Base-by-base conservation (phyloP, 805 yeast genomes). In the Candida coleopterorum region DNA sequence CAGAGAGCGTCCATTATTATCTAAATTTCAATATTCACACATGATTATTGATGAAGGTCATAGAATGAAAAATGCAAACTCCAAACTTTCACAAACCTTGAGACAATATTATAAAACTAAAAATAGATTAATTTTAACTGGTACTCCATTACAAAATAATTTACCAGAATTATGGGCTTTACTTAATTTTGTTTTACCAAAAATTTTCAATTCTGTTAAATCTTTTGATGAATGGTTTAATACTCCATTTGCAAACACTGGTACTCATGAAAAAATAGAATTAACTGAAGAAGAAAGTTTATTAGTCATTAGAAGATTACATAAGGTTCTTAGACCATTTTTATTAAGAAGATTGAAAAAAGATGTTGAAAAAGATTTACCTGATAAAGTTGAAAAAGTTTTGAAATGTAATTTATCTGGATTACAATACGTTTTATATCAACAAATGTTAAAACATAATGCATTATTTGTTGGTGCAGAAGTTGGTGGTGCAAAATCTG, bases 41-140 rank as follows among this genome's bases (percentile, higher is more conserved):
- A 85, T 85, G 90, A 83, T 85, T 46, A 85, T 85, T 46, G 95
- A 85, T 68, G 95, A 85, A 69, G 95, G 95, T 58, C 95, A 85
- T 59, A 71, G 94, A 62, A 81, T 85, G 88, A 85, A 85, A 55
- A 85, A 85, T 53, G 70, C 88, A 2, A 75, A 75, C 39, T 82
- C 90, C 3, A 85, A 84, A 52, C 63, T 85, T 38, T 81, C 90
- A 0, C 67, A 67, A 37, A 84, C 93, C 0, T 75, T 85, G 47
- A 77, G 81, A 24, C 77, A 73, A 38, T 82, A 77, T 50, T 85
- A 85, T 50, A 80, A 74, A 45, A 81, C 93, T 1, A 80, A 81
- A 53, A 77, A 85, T 53, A 70, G 94, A 62, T 70, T 85, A 50
- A 85, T 85, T 60, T 74, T 85, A 52, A 85, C 94, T 1, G 95